Percentiles rank a stretch among this genome's conserved stretches.
These are phyloP conservation scores for Endoconidiophora laricicola DNA, from an alignment of 2,329 filamentous ascomycete genomes.

Conservation along the genomic window DNA sequence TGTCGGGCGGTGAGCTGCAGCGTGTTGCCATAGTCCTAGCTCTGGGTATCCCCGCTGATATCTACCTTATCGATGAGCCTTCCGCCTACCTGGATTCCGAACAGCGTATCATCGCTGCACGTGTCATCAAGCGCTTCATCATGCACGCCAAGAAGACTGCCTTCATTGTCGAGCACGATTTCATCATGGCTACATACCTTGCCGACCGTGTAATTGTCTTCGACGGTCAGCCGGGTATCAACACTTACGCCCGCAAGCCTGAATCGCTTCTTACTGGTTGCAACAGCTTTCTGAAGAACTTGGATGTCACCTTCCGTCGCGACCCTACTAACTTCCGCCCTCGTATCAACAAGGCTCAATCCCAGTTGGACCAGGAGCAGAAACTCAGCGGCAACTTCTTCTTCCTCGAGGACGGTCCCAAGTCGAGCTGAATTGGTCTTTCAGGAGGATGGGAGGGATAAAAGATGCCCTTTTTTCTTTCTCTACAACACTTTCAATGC, in stretches of 20 bases:
- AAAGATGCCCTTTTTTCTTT: conserved; percentile 18
- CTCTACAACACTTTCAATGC: conserved; percentile 19
- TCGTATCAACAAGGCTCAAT: conserved; percentile 94
- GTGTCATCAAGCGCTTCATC: conserved; percentile 99
- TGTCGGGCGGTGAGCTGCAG: conserved; percentile 98
- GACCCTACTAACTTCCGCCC: conserved; percentile 92
- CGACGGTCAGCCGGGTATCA: conserved; percentile 77
- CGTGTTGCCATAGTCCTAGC: conserved; percentile 95
- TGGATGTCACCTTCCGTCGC: conserved; percentile 96
- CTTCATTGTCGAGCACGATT: conserved; percentile 99
- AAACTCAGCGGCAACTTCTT: conserved; percentile 90
- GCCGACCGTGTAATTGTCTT: conserved; percentile 97
- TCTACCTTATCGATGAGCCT: conserved; percentile 96
- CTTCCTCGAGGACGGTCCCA: conserved; percentile 70
- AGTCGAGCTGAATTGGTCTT: conserved; percentile 34
- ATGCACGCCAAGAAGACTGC: conserved; percentile 99
- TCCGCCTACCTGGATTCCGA: conserved; percentile 96
- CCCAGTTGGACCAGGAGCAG: conserved; percentile 95
- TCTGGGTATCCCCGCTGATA: conserved; percentile 90
- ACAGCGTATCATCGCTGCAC: conserved; percentile 92
- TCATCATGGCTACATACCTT: conserved; percentile 73
- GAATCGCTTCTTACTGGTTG: conserved; percentile 89
- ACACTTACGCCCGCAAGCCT: conserved; percentile 74
- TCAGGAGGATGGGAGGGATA: conserved; percentile 25
- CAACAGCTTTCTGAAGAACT: conserved; percentile 90